A percentile compares a stretch with the other conserved stretches of the same genome.
Conservation (phyloP, 306 rosid species). For the Corylus avellana region DNA sequence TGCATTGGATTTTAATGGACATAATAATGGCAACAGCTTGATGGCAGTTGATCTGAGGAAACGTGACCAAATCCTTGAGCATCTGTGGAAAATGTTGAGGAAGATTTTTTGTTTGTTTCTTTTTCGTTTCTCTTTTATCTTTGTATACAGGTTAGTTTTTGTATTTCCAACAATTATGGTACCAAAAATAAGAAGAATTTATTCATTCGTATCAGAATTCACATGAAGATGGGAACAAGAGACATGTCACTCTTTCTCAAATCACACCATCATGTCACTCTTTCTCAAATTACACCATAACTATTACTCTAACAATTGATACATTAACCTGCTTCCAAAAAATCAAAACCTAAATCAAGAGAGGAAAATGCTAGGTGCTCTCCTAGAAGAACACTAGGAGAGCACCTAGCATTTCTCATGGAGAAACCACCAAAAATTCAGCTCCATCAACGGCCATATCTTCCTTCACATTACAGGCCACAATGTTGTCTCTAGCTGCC, state of each 20-base stretch:
- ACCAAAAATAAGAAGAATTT: not conserved
- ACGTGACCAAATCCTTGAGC: no score
- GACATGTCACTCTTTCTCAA: not conserved
- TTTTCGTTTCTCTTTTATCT: not conserved
- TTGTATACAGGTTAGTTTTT: not conserved
- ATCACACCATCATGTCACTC: not conserved
- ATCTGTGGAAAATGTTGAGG: no score
- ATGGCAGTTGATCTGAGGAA: no score
- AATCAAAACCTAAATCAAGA: not conserved
- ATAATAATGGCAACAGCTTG: no score
- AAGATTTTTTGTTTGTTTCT: not conserved
- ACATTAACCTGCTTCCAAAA: not conserved
- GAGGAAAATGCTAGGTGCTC: no score
- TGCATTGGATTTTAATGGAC: no score
- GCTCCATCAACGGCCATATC: no score
- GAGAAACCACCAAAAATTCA: not conserved
- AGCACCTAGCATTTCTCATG: no score
- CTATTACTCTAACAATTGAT: not conserved
- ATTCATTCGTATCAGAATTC: not conserved
- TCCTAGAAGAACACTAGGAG: no score
- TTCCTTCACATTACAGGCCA: no score
- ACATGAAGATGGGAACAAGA: not conserved
- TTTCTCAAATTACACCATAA: not conserved
- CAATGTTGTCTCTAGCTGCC: no score
- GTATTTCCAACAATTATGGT: not conserved